A percentile compares a stretch with the other conserved stretches of the same genome.
Evolutionary conservation across 2,329 filamentous ascomycete genomes (phyloP).

Genomic region (Ceratocystis papillata): DNA sequence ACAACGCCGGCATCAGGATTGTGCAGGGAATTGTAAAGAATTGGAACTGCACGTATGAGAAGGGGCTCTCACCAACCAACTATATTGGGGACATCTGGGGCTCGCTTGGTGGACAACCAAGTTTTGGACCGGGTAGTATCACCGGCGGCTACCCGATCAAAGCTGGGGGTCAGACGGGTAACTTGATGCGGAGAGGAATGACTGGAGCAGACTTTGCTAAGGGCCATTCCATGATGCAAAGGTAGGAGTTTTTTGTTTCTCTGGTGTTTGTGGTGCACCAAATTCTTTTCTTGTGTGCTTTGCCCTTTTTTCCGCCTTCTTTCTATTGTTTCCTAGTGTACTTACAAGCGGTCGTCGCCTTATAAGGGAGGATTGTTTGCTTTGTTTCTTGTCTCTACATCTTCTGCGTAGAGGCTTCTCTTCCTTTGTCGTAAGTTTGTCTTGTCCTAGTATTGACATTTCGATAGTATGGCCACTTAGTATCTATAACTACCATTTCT

Average conservation of each 20-base stretch:
- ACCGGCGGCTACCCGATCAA: conserved; percentile 33
- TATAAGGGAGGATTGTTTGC: conserved; percentile 11
- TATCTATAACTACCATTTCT: background rate
- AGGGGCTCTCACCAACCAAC: conserved; percentile 48
- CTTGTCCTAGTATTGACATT: background rate
- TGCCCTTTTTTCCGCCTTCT: background rate
- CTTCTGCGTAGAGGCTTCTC: conserved; percentile 1
- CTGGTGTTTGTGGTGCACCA: background rate
- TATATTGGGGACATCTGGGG: conserved; percentile 65
- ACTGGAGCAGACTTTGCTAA: background rate
- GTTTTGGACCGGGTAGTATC: conserved; percentile 50
- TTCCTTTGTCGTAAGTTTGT: background rate
- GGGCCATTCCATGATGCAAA: background rate
- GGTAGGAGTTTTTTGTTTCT: background rate
- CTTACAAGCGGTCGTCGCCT: background rate
- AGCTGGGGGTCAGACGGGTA: conserved; percentile 22
- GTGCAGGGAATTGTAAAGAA: conserved; percentile 50
- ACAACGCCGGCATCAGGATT: conserved; percentile 53
- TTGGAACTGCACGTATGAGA: conserved; percentile 50
- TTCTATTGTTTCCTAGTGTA: conserved; percentile 3
- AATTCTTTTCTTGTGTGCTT: background rate
- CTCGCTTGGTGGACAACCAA: conserved; percentile 52
- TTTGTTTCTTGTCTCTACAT: conserved; percentile 10
- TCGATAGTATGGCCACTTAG: background rate
- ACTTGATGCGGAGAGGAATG: conserved; percentile 17